Conservation (phyloP, 2,329 filamentous ascomycete species). For the Colletotrichum eremochloae region DNA sequence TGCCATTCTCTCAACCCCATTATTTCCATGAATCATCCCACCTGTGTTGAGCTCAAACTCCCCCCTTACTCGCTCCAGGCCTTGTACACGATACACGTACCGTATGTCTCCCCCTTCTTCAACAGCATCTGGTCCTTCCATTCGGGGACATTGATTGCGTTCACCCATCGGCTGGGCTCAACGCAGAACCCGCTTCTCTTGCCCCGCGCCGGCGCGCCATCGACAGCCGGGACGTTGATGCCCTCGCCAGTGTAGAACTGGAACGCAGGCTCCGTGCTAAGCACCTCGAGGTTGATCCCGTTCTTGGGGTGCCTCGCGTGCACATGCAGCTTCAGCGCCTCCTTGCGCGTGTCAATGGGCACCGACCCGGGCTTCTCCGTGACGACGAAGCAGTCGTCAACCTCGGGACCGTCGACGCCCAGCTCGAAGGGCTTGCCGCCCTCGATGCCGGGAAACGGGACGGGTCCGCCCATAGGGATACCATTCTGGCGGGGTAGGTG, state of each 20-base stretch:
- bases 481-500: constrained; percentile 83
- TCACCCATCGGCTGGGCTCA: constrained; percentile 91
- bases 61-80: constrained; percentile 77
- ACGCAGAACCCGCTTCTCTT: constrained; percentile 87
- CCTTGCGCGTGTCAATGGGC: constrained; percentile 74
- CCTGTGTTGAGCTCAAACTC: neutral
- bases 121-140: constrained; percentile 85
- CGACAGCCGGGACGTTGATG: constrained; percentile 80
- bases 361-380: constrained; percentile 72
- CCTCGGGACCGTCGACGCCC: constrained; percentile 76
- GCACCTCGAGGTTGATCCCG: constrained; percentile 85
- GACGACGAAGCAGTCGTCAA: constrained; percentile 93
- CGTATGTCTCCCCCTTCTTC: constrained; percentile 88
- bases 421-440: constrained; percentile 79
- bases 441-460: constrained; percentile 73
- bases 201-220: constrained; percentile 73
- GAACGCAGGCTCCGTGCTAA: constrained; percentile 94
- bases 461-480: constrained; percentile 80
- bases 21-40: neutral
- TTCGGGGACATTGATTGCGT: constrained; percentile 84
- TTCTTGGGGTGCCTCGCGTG: constrained; percentile 80
- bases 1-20: neutral
- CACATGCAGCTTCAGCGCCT: constrained; percentile 76
- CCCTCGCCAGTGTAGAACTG: constrained; percentile 95
- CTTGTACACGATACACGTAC: constrained; percentile 84